Conservation (phyloP, 2,329 filamentous ascomycete species). For the Tolypocladium capitatum region DNA sequence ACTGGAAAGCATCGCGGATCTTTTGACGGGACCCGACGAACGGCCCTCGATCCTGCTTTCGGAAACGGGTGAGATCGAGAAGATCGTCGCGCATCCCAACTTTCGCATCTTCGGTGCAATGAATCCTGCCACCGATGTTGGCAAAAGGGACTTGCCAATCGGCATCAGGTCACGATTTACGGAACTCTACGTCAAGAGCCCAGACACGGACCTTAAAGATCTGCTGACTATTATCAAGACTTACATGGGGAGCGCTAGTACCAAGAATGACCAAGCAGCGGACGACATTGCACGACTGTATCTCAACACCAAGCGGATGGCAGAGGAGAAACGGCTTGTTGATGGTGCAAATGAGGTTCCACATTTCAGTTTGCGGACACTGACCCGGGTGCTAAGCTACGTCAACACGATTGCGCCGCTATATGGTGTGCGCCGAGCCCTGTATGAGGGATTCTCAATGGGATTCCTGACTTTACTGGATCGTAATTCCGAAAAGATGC, state of each 20-base stretch:
- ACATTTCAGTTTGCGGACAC: slow-evolving; percentile 89
- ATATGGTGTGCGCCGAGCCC: slow-evolving; percentile 71
- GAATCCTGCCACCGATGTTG: slow-evolving; percentile 96
- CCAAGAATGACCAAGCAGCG: slow-evolving; percentile 59
- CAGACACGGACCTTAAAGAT: slow-evolving; percentile 76
- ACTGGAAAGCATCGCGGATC: slow-evolving; percentile 80
- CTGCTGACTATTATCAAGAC: slow-evolving; percentile 77
- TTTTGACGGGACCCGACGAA: slow-evolving; percentile 61
- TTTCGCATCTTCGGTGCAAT: slow-evolving; percentile 97
- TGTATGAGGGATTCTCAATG: slow-evolving; percentile 97
- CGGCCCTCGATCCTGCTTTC: slow-evolving; percentile 76
- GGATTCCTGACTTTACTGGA: slow-evolving; percentile 87
- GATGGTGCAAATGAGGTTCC: slow-evolving; percentile 93
- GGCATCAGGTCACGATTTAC: slow-evolving; percentile 88
- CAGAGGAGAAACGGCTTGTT: slow-evolving; percentile 65
- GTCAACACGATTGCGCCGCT: slow-evolving; percentile 71
- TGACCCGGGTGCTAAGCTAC: slow-evolving; percentile 83
- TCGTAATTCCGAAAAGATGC: slow-evolving; percentile 62
- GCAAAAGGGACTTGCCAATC: slow-evolving; percentile 84
- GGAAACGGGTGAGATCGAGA: slow-evolving; percentile 86
- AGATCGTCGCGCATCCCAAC: slow-evolving; percentile 76
- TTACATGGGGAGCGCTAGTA: slow-evolving; percentile 63
- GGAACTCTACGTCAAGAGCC: slow-evolving; percentile 85
- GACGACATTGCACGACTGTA: slow-evolving; percentile 80
- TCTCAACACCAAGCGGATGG: slow-evolving; percentile 70